A percentile compares a stretch with the other conserved stretches of the same genome.
phyloP scores from a whole-genome alignment of 306 rosid species.

The Ammopiptanthus mongolicus region DNA sequence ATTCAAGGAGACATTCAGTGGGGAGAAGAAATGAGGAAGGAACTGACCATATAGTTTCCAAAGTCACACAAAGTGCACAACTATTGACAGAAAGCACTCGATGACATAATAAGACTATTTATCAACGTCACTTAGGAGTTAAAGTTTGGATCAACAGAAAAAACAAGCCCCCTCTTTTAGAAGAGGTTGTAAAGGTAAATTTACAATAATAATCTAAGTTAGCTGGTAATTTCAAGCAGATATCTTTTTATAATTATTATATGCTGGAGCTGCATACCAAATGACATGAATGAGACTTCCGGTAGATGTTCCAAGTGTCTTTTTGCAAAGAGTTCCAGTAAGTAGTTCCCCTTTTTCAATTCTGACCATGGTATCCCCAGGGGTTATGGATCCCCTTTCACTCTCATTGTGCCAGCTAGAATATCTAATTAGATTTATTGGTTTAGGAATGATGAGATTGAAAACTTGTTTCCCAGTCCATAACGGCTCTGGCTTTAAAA shows the following conservation, averaged over 20 bases:
- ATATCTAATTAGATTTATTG: constrained; percentile 77
- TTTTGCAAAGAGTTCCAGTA: constrained; percentile 94
- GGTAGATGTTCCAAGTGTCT: constrained; percentile 82
- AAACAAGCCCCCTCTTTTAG: background rate
- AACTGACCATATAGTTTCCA: constrained; percentile 3
- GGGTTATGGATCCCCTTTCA: constrained; percentile 74
- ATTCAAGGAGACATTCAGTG: constrained; percentile 18
- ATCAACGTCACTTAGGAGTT: background rate
- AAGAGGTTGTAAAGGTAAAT: background rate
- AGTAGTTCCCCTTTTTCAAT: constrained; percentile 95
- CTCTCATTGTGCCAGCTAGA: constrained; percentile 89
- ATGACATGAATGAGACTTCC: constrained; percentile 99
- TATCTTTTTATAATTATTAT: background rate
- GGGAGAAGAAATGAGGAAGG: background rate
- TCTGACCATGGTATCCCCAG: constrained; percentile 92
- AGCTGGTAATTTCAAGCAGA: background rate
- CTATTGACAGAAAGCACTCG: background rate
- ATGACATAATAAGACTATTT: background rate
- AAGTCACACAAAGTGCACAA: background rate
- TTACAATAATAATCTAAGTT: background rate
- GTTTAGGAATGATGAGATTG: constrained; percentile 94
- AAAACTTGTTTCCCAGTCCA: constrained; percentile 99
- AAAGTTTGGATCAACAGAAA: background rate
- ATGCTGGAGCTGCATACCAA: constrained; percentile 50
- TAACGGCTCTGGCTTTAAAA: constrained; percentile 91